phyloP scores from a whole-genome alignment of 345 rosid genomes.

The Gossypium rotundifolium region DNA sequence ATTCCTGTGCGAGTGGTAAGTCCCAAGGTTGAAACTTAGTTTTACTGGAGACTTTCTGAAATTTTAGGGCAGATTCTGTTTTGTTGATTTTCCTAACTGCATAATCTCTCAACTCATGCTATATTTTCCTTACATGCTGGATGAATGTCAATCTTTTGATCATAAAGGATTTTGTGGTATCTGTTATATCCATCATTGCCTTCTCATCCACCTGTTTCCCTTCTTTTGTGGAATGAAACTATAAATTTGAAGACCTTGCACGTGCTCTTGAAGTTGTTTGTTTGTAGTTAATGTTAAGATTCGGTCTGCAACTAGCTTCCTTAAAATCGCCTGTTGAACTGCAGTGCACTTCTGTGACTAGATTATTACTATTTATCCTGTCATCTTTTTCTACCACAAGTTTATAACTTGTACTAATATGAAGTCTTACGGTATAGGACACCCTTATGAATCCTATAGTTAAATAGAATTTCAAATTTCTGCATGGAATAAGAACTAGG shows the following conservation, averaged over 20 bases:
- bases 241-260: not conserved
- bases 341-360: not conserved
- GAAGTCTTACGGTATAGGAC: not conserved
- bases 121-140: conserved; percentile 7
- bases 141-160: conserved; percentile 1
- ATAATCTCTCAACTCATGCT: conserved; percentile 1
- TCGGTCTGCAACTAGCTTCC: not conserved
- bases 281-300: not conserved
- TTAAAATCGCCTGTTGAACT: not conserved
- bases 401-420: not conserved
- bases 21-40: conserved; percentile 8
- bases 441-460: not conserved
- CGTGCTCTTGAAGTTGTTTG: not conserved
- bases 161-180: not conserved
- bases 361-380: not conserved
- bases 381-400: not conserved
- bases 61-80: conserved; percentile 1
- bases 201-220: not conserved
- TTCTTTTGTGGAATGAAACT: not conserved
- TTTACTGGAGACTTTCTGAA: conserved; percentile 13
- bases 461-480: not conserved
- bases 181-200: not conserved
- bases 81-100: conserved; percentile 3
- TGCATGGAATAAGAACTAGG: not conserved
- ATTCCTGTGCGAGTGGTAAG: conserved; percentile 13